A percentile compares a stretch with the other conserved stretches of the same genome.
phyloP scores from a whole-genome alignment of 2,329 filamentous ascomycete species.

The Dactylonectria estremocensis region DNA sequence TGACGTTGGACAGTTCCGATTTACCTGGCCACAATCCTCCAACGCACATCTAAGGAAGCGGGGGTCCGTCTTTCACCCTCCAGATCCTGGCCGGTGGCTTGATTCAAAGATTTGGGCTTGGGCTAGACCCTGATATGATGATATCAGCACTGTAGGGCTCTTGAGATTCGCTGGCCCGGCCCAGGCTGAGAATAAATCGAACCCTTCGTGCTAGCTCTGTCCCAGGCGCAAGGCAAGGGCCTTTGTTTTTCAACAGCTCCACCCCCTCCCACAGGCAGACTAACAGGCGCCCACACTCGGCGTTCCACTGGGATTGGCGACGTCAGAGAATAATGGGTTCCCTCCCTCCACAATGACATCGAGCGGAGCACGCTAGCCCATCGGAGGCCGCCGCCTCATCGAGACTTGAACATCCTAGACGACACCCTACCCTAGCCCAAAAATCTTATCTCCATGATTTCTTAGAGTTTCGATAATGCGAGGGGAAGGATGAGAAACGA shows the following conservation, averaged over 20 bases:
- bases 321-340: conserved; percentile 2
- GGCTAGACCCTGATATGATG: neutral
- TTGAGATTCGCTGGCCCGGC: neutral
- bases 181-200: neutral
- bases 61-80: conserved; percentile 12
- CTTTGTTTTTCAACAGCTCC: neutral
- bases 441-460: neutral
- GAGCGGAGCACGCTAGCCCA: neutral
- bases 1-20: neutral
- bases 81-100: conserved; percentile 9
- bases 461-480: too few relatives aligned
- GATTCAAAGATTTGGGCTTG: neutral
- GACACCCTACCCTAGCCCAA: neutral
- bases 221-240: neutral
- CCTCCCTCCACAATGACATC: neutral
- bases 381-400: conserved; percentile 3
- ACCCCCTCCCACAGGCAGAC: neutral
- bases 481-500: too few relatives aligned
- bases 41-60: conserved; percentile 5
- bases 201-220: too few relatives aligned
- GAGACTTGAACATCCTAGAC: neutral
- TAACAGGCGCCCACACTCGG: neutral
- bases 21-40: conserved; percentile 5
- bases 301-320: conserved; percentile 5
- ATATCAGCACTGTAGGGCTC: conserved; percentile 6